phyloP scores from a whole-genome alignment of 768 basidiomycete species.

The Termitomyces sp. region DNA sequence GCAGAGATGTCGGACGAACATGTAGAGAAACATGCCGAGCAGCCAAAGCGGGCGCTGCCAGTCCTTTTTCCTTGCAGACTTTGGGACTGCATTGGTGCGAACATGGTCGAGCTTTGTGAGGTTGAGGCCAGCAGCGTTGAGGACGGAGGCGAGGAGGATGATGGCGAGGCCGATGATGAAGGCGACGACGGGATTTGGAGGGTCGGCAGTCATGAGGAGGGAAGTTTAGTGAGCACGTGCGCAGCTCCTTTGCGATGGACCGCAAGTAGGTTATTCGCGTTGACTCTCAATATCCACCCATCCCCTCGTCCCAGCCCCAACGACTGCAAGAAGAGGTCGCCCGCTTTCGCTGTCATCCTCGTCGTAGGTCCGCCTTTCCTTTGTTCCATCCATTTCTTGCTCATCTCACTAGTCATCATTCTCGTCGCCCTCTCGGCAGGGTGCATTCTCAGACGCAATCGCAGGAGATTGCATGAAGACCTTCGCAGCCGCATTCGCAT shows the following conservation, averaged over 20 bases:
- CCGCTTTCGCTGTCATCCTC: background rate
- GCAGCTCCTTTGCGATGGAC: background rate
- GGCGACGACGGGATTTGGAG: constrained; percentile 31
- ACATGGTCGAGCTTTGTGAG: constrained; percentile 93
- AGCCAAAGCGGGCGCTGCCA: constrained; percentile 87
- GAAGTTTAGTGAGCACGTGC: background rate
- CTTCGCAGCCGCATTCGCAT: background rate
- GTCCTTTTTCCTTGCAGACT: constrained; percentile 65
- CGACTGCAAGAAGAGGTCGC: background rate
- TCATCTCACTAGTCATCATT: background rate
- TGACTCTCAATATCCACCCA: background rate
- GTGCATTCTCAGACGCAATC: background rate
- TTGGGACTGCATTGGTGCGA: constrained; percentile 71
- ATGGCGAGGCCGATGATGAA: constrained; percentile 87
- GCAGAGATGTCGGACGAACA: constrained; percentile 41
- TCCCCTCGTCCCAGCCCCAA: background rate
- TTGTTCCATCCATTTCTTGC: too few species aligned
- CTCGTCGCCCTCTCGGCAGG: background rate
- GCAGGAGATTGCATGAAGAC: background rate
- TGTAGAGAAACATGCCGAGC: constrained; percentile 90
- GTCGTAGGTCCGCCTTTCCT: background rate
- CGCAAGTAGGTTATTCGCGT: background rate
- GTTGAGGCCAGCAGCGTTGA: constrained; percentile 91
- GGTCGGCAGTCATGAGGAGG: constrained; percentile 6
- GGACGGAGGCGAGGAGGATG: constrained; percentile 75